phyloP scores from a whole-genome alignment of 345 rosid genomes.

The Capsella bursapastoris region DNA sequence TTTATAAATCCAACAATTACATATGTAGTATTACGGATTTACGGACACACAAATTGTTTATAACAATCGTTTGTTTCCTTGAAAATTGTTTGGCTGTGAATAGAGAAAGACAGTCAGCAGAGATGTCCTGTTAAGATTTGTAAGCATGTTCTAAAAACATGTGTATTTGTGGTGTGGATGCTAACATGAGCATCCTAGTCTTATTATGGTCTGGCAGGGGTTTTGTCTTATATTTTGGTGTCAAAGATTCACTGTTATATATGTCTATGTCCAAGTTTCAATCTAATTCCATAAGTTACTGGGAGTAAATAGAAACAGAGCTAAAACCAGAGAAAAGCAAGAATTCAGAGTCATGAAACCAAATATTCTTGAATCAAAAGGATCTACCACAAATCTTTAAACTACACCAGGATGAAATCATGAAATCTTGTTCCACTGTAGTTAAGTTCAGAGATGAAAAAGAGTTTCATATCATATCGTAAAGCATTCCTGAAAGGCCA shows the following conservation, averaged over 20 bases:
- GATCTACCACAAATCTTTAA: neutral
- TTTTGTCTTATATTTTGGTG: neutral
- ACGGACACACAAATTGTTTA: neutral
- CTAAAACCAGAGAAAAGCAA: neutral
- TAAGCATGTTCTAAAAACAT: neutral
- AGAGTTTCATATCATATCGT: neutral
- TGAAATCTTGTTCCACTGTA: neutral
- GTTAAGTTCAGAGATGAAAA: neutral
- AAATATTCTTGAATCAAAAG: neutral
- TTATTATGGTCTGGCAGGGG: neutral
- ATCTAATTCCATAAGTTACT: neutral
- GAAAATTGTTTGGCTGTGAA: neutral
- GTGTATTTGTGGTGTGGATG: neutral
- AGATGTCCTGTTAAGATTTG: neutral
- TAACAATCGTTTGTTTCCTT: neutral
- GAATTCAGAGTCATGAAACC: neutral
- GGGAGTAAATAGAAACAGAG: neutral
- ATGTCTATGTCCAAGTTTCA: neutral
- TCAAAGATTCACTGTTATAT: too few relatives aligned
- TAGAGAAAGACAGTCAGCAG: neutral
- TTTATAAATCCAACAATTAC: neutral
- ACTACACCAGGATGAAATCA: neutral
- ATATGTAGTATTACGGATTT: too few relatives aligned
- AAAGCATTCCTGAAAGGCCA: neutral
- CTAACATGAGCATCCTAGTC: too few relatives aligned